These are phyloP conservation scores for Nothopassalora personata DNA, from an alignment of 2,329 filamentous ascomycete genomes.

Conservation along the genomic window DNA sequence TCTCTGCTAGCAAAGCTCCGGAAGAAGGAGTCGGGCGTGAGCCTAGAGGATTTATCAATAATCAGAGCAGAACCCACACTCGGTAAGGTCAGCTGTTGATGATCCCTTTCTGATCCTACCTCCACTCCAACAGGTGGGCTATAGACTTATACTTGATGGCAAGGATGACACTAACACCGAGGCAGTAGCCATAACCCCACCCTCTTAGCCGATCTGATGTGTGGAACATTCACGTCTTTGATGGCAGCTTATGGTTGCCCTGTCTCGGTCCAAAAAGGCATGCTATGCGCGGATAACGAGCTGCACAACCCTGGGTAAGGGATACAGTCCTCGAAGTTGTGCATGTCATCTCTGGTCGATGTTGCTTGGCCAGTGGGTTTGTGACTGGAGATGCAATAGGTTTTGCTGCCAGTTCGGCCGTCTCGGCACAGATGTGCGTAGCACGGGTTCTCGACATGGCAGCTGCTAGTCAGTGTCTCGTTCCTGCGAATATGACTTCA, in stretches of 20 bases:
- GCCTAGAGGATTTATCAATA: neutral
- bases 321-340: neutral
- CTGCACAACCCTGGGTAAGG: neutral
- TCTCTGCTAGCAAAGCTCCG: neutral
- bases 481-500: too few species aligned
- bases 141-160: neutral
- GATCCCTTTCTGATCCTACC: neutral
- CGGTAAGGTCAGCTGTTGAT: neutral
- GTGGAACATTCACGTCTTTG: neutral
- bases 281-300: neutral
- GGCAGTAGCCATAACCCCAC: neutral
- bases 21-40: neutral
- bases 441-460: neutral
- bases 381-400: neutral
- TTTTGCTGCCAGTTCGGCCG: neutral
- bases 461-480: too few species aligned
- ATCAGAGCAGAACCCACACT: neutral
- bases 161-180: neutral
- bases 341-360: neutral
- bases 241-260: neutral
- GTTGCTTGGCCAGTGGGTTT: neutral
- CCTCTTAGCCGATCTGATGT: neutral
- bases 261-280: neutral
- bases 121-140: neutral
- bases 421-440: neutral